A percentile compares a stretch with the other conserved stretches of the same genome.
Conservation (phyloP, 2,329 filamentous ascomycete species). For the Metarhizium robertsii region DNA sequence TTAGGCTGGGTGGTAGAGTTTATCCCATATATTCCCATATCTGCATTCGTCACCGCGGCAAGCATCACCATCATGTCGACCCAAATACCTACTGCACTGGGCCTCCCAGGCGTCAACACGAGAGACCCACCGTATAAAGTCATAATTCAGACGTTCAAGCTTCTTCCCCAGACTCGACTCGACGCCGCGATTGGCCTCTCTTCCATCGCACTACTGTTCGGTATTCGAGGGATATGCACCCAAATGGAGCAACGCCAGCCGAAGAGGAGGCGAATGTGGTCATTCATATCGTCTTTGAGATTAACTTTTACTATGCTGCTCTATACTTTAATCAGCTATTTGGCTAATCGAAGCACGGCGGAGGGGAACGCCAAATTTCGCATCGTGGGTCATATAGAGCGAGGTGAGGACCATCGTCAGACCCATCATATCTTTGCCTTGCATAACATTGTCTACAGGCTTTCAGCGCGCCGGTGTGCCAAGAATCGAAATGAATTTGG, state of each 20-base stretch:
- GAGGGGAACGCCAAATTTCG: constrained; percentile 43
- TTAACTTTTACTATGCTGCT: constrained; percentile 68
- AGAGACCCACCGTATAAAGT: constrained; percentile 35
- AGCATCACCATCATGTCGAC: constrained; percentile 41
- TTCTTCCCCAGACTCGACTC: constrained; percentile 35
- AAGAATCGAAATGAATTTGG: constrained; percentile 41
- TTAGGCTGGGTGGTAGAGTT: constrained; percentile 42
- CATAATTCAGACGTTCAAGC: constrained; percentile 32
- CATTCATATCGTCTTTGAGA: constrained; percentile 65
- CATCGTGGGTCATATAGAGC: constrained; percentile 57
- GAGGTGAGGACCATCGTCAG: constrained; percentile 31
- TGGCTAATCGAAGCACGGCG: constrained; percentile 48
- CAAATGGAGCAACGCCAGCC: constrained; percentile 53
- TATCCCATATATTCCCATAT: constrained; percentile 39
- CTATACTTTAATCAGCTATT: constrained; percentile 64
- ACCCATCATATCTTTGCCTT: not conserved
- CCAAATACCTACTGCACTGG: constrained; percentile 34
- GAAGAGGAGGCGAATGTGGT: constrained; percentile 52
- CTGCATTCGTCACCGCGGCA: constrained; percentile 41
- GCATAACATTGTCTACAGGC: constrained; percentile 27
- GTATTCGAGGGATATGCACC: constrained; percentile 51
- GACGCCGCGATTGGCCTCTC: constrained; percentile 67
- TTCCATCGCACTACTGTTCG: constrained; percentile 56
- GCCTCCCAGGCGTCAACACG: constrained; percentile 34
- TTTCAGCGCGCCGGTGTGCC: constrained; percentile 58